Conservation (phyloP, 2,329 filamentous ascomycete genomes). For the Coniochaeta hoffmannii region DNA sequence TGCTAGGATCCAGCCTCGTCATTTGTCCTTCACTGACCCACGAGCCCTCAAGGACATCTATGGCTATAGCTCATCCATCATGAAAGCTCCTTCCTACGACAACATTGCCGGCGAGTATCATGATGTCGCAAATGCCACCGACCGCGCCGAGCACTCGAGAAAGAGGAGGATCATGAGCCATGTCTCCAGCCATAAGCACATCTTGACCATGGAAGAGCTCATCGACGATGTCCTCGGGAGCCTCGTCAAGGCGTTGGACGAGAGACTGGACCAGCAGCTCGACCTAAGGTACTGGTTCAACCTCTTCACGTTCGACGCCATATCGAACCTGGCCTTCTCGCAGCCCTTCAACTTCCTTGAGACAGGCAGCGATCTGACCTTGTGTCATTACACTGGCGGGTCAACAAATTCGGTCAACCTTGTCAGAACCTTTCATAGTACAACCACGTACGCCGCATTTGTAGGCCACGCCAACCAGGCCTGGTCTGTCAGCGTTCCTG, state of each 20-base stretch:
- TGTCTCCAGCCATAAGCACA: conserved; percentile 75
- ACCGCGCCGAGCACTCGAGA: conserved; percentile 72
- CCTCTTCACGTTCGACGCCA: conserved; percentile 31
- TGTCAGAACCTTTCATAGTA: conserved; percentile 24
- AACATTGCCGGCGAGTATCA: conserved; percentile 82
- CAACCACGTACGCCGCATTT: too few species aligned
- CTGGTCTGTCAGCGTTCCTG: too few species aligned
- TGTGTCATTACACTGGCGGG: conserved; percentile 58
- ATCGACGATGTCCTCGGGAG: conserved; percentile 72
- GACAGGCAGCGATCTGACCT: conserved; percentile 53
- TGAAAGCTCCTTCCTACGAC: conserved; percentile 77
- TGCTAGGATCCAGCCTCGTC: conserved; percentile 76
- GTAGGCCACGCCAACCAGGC: too few species aligned
- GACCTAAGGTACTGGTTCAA: conserved; percentile 76
- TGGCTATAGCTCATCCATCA: conserved; percentile 69
- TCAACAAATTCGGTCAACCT: conserved; percentile 17
- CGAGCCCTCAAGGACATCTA: conserved; percentile 69
- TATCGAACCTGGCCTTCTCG: conserved; percentile 38
- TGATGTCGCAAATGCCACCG: conserved; percentile 82
- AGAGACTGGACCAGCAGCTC: conserved; percentile 42
- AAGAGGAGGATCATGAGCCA: conserved; percentile 87
- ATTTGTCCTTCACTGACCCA: conserved; percentile 74
- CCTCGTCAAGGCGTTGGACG: conserved; percentile 67
- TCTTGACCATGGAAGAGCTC: conserved; percentile 82
- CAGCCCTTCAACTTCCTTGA: conserved; percentile 32